Base-by-base conservation (phyloP, 371 early-diverging fungal genomes). In the Actinomucor elegans region DNA sequence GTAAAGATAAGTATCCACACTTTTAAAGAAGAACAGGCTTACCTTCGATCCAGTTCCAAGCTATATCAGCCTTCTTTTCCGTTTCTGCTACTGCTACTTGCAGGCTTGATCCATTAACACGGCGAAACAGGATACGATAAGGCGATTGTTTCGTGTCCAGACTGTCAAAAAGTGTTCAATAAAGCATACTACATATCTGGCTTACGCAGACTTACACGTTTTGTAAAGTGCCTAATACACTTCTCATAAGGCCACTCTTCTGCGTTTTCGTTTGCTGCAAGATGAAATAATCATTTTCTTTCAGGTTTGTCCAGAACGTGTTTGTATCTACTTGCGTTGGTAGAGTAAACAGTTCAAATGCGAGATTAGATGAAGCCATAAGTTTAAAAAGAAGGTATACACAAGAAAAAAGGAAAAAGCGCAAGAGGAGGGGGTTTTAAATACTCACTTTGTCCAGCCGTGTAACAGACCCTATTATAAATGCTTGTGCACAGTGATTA, bases 111-210 rank as follows among this genome's bases (percentile, higher is more conserved):
- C 75, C 75, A n/a, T 68, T 55, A 2, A 69, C 57, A 34, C 85
- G 67, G 57, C 85, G 82, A 66, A 91, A 87, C 2, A 96, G 65
- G 24, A 98, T 87, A 46, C 98, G 88, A 69, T 87, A 98, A 17
- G 95, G 90, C 10, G 94, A 86, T 68, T 96, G 97, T 73, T 93
- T 93, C 18, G 94, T 94, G 67, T 96, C 97, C 37, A 98, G 82
- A 1, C 87, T 85, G 48, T 33, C 18, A 21, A 23, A 7, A 24
- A 51, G 8, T 21, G 45, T 21, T 28, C n/a, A 24, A 33, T 36
- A 17, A 34, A 20, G 33, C 1, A 43, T 6, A 21, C n/a, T n/a
- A n/a, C n/a, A n/a, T n/a, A n/a, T n/a, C n/a, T n/a, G n/a, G n/a
- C n/a, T n/a, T n/a, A n/a, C n/a, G n/a, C n/a, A n/a, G n/a, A 67